Base-by-base conservation (phyloP, 2,329 filamentous ascomycete species). In the Epicoccum sorghinum region DNA sequence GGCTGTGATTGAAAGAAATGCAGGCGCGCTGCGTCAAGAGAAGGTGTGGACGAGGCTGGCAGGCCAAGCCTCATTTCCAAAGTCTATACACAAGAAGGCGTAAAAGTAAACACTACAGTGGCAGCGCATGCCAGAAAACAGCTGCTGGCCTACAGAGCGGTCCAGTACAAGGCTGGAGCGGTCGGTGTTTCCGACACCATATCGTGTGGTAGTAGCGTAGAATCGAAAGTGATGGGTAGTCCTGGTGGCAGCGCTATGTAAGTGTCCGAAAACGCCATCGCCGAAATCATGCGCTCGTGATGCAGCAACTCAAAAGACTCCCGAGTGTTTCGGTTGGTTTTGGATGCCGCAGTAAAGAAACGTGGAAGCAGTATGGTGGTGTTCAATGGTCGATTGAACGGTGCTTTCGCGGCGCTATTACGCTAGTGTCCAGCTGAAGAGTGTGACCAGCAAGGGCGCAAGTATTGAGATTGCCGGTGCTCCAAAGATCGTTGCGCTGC, bases 381-480 rank as follows among this genome's bases (percentile, higher is more conserved):
- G 38, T 44, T 50, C 33, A 51, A 37, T 54, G 50, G 47, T 54
- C 51, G 23, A 57, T 57, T 47, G 46, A 43, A 40, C 45, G 32
- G 44, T 46, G 45, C 50, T 47, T 45, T 37, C 38, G 23, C 43
- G 49, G 39, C 40, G 46, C 59, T 62, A 69, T 44, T 61, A 58
- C 27, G 55, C 55, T 44, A 70, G 49, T n/a, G 58, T 58, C 56
- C 62, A 65, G 63, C 65, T 65, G 47, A 72, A 60, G 13, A 73
- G 32, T 7, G 59, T 60, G 38, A 71, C 58, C 22, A 71, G 39
- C 22, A 72, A 41, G 13, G 68, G 64, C 8, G 65, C 39, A 30
- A 55, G 64, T 45, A 67, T 58, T 7, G 61, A 65, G 22, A 65
- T 47, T 5, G 63, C 55, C 3, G 57, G 52, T 8, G 59, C 55